Base-by-base conservation (phyloP, 495 filamentous ascomycete species). In the Geoglossum glabrum region DNA sequence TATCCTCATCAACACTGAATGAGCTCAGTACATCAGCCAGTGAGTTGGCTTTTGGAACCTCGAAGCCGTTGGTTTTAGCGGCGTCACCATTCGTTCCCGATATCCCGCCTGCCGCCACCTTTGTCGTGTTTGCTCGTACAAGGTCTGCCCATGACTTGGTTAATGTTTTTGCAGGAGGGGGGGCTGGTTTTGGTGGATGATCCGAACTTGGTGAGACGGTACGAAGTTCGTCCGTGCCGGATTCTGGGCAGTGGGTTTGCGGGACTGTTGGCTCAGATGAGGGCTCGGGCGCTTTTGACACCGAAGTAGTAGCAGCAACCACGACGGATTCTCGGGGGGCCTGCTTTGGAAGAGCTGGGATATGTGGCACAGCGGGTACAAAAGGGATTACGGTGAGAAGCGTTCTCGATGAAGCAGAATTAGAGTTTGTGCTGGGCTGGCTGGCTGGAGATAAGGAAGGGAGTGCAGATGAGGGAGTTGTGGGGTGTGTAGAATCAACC, bases 91-190 rank as follows among this genome's bases (percentile, higher is more conserved):
- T 34, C 26, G 62, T 60, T 38, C 61, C 55, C 43, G 68, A 63
- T 17, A 60, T 58, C 1, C 64, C 65, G 33, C 66, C 59, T 36
- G 60, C 61, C 5, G 67, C 65, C 30, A 68, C 60, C 13, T 68
- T 57, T 23, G 67, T 49, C 25, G 65, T 65, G 54, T 81, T 75
- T 34, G 76, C 74, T 40, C 80, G 70, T 45, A 90, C 80, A 19
- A 93, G 70, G 49, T 84, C 83, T 10, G 86, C 81, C 87, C 87
- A 93, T 4, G 83, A 81, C 65, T 86, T 88, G 3, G 83, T 83
- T 15, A 66, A 56, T 10, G 63, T 49, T 55, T 65, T 68, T 15
- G 57, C 27, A 25, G 25, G 56, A 1, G 56, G 74, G 67, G 57
- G 40, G 0, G 57, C 13, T 27, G 54, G 21, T 11, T 26, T 54